Evolutionary conservation across 495 filamentous ascomycete genomes (phyloP), one percentile per base, ranked within the genome.

Genomic region (Aspergillus heteromorphus): DNA sequence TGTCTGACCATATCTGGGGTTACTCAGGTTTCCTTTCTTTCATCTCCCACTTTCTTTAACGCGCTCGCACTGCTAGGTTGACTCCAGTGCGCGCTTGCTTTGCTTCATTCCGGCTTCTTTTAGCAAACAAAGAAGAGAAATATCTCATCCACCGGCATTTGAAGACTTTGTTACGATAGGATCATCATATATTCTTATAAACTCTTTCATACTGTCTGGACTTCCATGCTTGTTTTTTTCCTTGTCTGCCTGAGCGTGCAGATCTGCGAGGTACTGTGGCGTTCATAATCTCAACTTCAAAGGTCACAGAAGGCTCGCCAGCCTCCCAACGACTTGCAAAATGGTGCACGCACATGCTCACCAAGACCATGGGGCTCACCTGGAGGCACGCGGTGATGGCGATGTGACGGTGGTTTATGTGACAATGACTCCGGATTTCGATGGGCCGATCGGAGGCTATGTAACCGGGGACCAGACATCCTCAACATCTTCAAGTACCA

Each of bases 391-490:
- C 38, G 34, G 55, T 25, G 43, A 55, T 36, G 38, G 20, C 45
- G 11, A 47, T 11, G 68, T 71, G 16, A 31, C 45, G 18, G 73
- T 79, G 30, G 77, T 85, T 11, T 82, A 83, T 63, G 65, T 78
- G 48, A 86, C 84, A 9, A 70, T 79, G 40, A 51, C 71, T 6
- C 61, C 73, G 27, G 84, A 81, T 18, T 86, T 84, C 47, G 66
- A 72, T 29, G 83, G 82, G 13, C 70, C 76, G 1, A 66, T 83
- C 41, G 82, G 65, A 41, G 83, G 82, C 38, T 84, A 78, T 54
- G 67, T 73, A 41, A 85, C 83, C 53, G 27, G 51, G 43, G 45
- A 57, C 11, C 47, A 68, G 16, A 48, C 63, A 3, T 29, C 42
- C 21, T 45, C 43, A n/a, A 10, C 62, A n/a, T 11, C 58, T 7